Conservation (phyloP, 2,329 filamentous ascomycete species). For the Aspergillus viridinutans region DNA sequence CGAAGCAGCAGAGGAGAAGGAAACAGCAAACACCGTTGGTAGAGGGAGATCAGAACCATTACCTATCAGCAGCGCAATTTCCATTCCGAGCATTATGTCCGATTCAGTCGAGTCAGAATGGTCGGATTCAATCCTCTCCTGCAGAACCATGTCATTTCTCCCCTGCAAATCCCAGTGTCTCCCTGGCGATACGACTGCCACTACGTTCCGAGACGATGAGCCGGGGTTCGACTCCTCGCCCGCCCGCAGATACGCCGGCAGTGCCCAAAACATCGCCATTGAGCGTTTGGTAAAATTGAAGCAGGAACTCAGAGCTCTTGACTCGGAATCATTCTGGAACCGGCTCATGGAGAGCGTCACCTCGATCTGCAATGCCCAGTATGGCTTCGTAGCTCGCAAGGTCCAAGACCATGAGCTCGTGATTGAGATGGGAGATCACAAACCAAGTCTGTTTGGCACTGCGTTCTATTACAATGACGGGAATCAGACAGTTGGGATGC, state of each 20-base stretch:
- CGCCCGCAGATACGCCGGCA: constrained; percentile 33
- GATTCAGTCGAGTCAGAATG: constrained; percentile 31
- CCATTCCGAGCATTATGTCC: constrained; percentile 22
- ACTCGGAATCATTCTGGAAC: constrained; percentile 60
- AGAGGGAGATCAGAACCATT: background rate
- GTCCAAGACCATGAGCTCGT: constrained; percentile 59
- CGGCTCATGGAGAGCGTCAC: constrained; percentile 62
- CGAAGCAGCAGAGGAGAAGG: background rate
- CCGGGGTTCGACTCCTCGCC: constrained; percentile 20
- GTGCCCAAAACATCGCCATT: constrained; percentile 56
- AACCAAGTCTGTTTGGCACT: constrained; percentile 60
- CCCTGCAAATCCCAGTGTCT: constrained; percentile 30
- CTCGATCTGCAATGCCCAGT: constrained; percentile 60
- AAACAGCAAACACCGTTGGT: background rate
- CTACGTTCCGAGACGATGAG: constrained; percentile 21
- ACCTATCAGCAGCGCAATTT: background rate
- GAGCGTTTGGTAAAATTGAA: constrained; percentile 61
- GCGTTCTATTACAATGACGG: constrained; percentile 65
- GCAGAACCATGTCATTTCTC: constrained; percentile 24
- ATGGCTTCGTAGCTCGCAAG: constrained; percentile 64
- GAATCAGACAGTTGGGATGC: constrained; percentile 47
- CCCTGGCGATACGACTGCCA: constrained; percentile 16
- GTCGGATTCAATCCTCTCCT: constrained; percentile 22
- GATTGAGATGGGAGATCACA: constrained; percentile 57
- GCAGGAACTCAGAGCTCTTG: constrained; percentile 47